A percentile compares a stretch with the other conserved stretches of the same genome.
phyloP scores from a whole-genome alignment of 192 early-diverging fungal genomes.

The Backusella mclennaniae region DNA sequence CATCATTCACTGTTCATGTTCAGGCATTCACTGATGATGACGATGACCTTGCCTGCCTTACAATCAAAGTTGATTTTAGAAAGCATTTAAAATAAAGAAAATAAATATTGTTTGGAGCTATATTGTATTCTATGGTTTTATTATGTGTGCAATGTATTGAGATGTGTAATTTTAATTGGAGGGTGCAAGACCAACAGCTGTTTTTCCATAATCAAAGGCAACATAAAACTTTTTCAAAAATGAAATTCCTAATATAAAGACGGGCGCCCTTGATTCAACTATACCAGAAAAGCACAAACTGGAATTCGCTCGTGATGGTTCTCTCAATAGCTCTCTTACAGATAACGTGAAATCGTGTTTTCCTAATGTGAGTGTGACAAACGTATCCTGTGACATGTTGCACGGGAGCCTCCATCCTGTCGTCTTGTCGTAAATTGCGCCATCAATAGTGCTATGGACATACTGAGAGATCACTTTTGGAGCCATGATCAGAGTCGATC shows the following conservation, averaged over 20 bases:
- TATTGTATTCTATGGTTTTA: background rate
- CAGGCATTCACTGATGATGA: background rate
- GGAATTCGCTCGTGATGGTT: slow-evolving; percentile 1
- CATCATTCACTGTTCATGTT: background rate
- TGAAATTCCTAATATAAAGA: slow-evolving; percentile 41
- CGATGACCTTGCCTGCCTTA: background rate
- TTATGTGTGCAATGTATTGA: background rate
- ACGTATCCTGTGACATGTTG: background rate
- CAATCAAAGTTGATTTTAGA: background rate
- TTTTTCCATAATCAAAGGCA: slow-evolving; percentile 46
- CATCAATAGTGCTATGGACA: slow-evolving; percentile 44
- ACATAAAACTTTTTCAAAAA: slow-evolving; percentile 51
- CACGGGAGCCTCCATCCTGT: slow-evolving; percentile 47
- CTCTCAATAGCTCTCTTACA: slow-evolving; percentile 34
- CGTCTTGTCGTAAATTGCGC: slow-evolving; percentile 13
- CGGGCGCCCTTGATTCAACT: slow-evolving; percentile 14
- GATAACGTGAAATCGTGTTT: slow-evolving; percentile 27
- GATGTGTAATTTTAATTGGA: background rate
- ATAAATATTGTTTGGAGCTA: background rate
- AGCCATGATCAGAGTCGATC: slow-evolving; percentile 53
- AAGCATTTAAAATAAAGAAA: background rate
- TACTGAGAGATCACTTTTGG: slow-evolving; percentile 32
- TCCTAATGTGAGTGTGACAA: slow-evolving; percentile 33
- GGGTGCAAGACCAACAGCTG: slow-evolving; percentile 45
- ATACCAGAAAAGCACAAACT: slow-evolving; percentile 32